Evolutionary conservation across 352 stramenopile genomes (phyloP), one percentile per base, ranked within the genome.

Genomic region (Phytophthora agathidicida): DNA sequence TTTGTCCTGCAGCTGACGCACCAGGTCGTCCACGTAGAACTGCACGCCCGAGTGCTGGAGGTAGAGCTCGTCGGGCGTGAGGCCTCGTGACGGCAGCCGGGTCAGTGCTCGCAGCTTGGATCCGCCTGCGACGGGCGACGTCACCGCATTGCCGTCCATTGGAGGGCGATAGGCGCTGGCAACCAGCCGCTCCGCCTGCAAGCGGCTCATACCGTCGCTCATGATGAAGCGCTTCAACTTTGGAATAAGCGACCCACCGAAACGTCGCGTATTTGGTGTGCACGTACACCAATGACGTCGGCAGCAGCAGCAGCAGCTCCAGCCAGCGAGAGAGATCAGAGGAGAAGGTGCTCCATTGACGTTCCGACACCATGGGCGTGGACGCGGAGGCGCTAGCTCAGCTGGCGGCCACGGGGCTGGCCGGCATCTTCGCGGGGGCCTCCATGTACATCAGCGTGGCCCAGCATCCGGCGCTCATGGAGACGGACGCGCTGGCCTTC

Each of bases 371-470:
- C 39, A 79, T 79, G 63, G 52, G 60, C 49, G 50, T 80, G 45
- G 68, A 80, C 68, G 65, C 77, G n/a, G 81, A 88, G 69, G 80
- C 74, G 47, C 48, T 86, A 30, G 78, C 77, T 35, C 79, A 91
- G 44, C 60, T 91, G 49, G 68, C 68, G 7, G 81, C 81, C 36
- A 80, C 81, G 17, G 75, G 74, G 0, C 54, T 89, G 28, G 81
- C 81, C 5, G 80, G 80, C n/a, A 56, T 89, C 28, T 93, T 91
- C 60, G 77, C 78, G 3, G 83, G 83, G 16, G 83, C 80, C 10
- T 73, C 80, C 28, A 74, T 69, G 28, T 93, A 80, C 65, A 91
- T 93, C 60, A 83, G 68, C 16, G 65, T 89, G 49, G 83, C 81
- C 38, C 83, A 91, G 64, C 83, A 91, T 28, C 83, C 83, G 32